Evolutionary conservation across 139 green algal genomes (phyloP), one percentile per base, ranked within the genome.

Genomic region (Penium margaritaceum): DNA sequence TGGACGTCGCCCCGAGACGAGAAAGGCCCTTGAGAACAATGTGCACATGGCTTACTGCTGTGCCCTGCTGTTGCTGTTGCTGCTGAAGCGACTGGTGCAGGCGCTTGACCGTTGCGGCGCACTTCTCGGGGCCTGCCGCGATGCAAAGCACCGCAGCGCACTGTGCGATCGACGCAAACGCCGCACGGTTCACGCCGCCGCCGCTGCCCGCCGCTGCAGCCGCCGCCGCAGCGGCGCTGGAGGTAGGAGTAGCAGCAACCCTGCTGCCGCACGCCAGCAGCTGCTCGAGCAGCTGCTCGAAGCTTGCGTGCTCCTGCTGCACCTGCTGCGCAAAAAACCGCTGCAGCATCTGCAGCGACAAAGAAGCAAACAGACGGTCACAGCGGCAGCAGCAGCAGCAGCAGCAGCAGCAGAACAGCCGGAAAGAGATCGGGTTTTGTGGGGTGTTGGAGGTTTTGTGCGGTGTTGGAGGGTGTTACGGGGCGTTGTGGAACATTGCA

Each of bases 81-180:
- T n/a, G n/a, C n/a, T n/a, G n/a, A 64, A 64, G 55, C 30, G n/a
- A n/a, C 41, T 51, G 21, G 24, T 76, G 24, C 5, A 76, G 34
- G 53, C 5, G 63, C 7, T 38, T 32, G 30, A 68, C 75, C 12
- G 79, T 82, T 0, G 44, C 61, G 6, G 35, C 34, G 43, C 27
- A 67, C 37, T 53, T 74, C 61, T 67, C 74, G 70, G 54, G 17
- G 12, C 83, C 87, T 5, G 85, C 77, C 5, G 77, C 44, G 5
- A 78, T 38, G 63, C 83, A 89, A 65, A 96, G 86, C 30, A 84
- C 84, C 0, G 91, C 91, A n/a, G 88, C 83, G 72, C 90, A 95
- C 75, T 89, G 85, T 2, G 91, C 91, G 21, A 90, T 82, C 6
- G 76, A 70, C 12, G 29, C 30, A 41, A 65, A 82, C 9, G 75